phyloP scores from a whole-genome alignment of 306 rosid species.

The Lupinus albus region DNA sequence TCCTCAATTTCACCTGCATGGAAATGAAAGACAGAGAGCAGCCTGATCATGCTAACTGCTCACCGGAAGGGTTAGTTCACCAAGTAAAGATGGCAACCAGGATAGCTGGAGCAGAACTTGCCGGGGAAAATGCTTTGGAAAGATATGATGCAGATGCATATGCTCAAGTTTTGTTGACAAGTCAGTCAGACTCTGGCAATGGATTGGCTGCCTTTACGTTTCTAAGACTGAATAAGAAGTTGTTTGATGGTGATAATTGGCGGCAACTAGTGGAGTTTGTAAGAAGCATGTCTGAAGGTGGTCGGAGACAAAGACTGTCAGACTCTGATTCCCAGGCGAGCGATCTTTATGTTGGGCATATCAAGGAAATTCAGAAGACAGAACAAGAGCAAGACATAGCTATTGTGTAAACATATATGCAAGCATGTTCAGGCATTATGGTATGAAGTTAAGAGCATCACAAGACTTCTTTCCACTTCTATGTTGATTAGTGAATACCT shows the following conservation, averaged over 20 bases:
- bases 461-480: slow-evolving; percentile 18
- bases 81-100: slow-evolving; percentile 78
- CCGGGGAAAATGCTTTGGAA: slow-evolving; percentile 93
- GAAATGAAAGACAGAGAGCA: slow-evolving; percentile 92
- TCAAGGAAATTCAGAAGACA: slow-evolving; percentile 49
- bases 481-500: slow-evolving; percentile 23
- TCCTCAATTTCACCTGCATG: slow-evolving; percentile 94
- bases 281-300: slow-evolving; percentile 75
- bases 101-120: slow-evolving; percentile 64
- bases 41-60: slow-evolving; percentile 69
- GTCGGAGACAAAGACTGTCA: slow-evolving; percentile 53
- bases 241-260: slow-evolving; percentile 85
- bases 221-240: slow-evolving; percentile 80
- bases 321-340: slow-evolving; percentile 56
- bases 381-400: slow-evolving; percentile 45
- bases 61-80: slow-evolving; percentile 85
- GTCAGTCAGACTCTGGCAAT: slow-evolving; percentile 68
- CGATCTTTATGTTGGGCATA: slow-evolving; percentile 69
- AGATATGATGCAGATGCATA: slow-evolving; percentile 80
- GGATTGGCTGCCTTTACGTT: slow-evolving; percentile 79
- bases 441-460: slow-evolving; percentile 40
- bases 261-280: slow-evolving; percentile 73
- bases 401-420: slow-evolving; percentile 36
- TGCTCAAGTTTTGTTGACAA: slow-evolving; percentile 72
- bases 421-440: slow-evolving; percentile 34